Conservation (phyloP, 805 yeast genomes). For the Yarrowia sp. region DNA sequence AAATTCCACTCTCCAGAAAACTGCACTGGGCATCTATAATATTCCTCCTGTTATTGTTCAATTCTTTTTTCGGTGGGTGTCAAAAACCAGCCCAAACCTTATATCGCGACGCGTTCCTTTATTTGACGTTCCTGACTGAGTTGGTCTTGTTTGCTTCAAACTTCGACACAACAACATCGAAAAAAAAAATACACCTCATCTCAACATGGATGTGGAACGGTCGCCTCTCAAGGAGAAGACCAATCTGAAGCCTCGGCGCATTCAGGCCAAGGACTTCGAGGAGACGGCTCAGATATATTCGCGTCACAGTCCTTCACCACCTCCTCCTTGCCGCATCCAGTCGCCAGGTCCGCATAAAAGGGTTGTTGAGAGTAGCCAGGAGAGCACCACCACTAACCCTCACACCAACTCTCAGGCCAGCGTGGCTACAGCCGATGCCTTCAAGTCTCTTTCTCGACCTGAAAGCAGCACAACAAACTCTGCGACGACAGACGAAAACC, state of each 20-base stretch:
- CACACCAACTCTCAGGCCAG: neutral
- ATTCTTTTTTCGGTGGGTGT: neutral
- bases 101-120: conserved; percentile 18
- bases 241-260: conserved; percentile 18
- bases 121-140: conserved; percentile 8
- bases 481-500: neutral
- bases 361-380: conserved; percentile 12
- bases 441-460: conserved; percentile 9
- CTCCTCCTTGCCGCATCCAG: neutral
- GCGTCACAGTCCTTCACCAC: conserved; percentile 16
- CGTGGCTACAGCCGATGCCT: conserved; percentile 10
- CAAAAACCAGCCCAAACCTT: conserved; percentile 12
- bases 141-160: neutral
- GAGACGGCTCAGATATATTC: conserved; percentile 12
- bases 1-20: too few species aligned
- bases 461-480: neutral
- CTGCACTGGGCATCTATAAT: too few species aligned
- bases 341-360: neutral
- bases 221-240: conserved; percentile 23
- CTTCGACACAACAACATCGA: conserved; percentile 7
- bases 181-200: neutral
- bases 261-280: conserved; percentile 23
- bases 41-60: too few species aligned
- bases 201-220: conserved; percentile 18
- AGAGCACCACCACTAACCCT: neutral